Evolutionary conservation across 1,284 basidiomycete genomes (phyloP).

Genomic region (Ganoderma meredithae): DNA sequence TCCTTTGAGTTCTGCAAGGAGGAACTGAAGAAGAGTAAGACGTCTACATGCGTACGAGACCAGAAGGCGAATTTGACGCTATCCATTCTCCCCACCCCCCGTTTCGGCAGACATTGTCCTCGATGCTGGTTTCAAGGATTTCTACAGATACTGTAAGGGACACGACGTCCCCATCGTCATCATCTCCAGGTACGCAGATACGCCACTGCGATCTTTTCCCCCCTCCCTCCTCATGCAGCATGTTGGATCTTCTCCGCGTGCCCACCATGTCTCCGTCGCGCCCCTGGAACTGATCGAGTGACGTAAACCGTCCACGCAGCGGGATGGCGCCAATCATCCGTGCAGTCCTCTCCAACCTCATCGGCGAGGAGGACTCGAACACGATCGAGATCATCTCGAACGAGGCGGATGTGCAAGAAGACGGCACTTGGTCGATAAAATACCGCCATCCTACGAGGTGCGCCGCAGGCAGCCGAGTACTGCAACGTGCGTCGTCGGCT

Average conservation of each 20-base stretch:
- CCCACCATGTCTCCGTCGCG: not conserved
- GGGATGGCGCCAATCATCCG: conserved; percentile 94
- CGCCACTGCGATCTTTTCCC: not conserved
- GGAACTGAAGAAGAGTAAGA: conserved; percentile 57
- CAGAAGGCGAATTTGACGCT: not conserved
- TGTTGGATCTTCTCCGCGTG: not conserved
- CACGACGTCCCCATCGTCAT: conserved; percentile 88
- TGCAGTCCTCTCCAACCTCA: conserved; percentile 81
- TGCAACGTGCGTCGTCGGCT: too few relatives aligned
- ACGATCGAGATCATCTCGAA: conserved; percentile 92
- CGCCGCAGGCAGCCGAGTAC: conserved; percentile 16
- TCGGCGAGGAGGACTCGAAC: conserved; percentile 76
- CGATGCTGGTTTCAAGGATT: conserved; percentile 88
- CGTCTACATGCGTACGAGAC: not conserved
- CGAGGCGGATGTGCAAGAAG: conserved; percentile 70
- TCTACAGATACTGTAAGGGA: conserved; percentile 82
- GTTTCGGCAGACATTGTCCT: conserved; percentile 75
- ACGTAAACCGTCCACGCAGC: conserved; percentile 46
- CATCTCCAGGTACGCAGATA: conserved; percentile 78
- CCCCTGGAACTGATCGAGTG: not conserved
- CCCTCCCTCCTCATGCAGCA: not conserved
- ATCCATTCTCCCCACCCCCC: too few relatives aligned
- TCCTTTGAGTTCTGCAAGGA: conserved; percentile 85
- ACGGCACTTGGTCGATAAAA: conserved; percentile 85
- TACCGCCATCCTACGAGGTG: conserved; percentile 89